These are phyloP conservation scores for Penicillium cataractarum DNA, from an alignment of 495 filamentous ascomycete genomes.

Conservation along the genomic window DNA sequence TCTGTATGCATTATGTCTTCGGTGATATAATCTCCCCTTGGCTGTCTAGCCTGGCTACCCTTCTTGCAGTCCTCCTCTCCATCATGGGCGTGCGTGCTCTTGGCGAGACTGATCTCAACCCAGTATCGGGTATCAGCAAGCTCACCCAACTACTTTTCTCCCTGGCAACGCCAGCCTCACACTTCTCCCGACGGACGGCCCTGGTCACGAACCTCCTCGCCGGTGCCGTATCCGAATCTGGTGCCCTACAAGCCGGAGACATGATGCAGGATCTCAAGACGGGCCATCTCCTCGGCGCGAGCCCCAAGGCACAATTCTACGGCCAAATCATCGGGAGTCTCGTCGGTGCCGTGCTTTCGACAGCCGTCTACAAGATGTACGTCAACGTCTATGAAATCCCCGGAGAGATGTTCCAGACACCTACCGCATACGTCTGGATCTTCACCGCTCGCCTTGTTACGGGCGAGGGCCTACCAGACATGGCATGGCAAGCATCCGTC, in stretches of 20 bases:
- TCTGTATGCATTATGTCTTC: slow-evolving; percentile 79
- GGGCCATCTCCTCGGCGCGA: slow-evolving; percentile 87
- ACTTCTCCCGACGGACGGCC: slow-evolving; percentile 60
- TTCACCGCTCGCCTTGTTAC: slow-evolving; percentile 95
- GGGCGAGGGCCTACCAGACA: slow-evolving; percentile 81
- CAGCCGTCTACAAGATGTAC: slow-evolving; percentile 89
- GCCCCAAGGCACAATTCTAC: slow-evolving; percentile 94
- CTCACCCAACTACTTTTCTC: slow-evolving; percentile 94
- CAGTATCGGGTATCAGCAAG: slow-evolving; percentile 95
- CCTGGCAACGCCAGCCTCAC: slow-evolving; percentile 77
- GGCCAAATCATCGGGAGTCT: slow-evolving; percentile 91
- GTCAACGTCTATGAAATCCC: slow-evolving; percentile 87
- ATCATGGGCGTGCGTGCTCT: slow-evolving; percentile 96
- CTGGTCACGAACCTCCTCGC: slow-evolving; percentile 92
- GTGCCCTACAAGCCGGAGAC: slow-evolving; percentile 93
- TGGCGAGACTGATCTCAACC: slow-evolving; percentile 96
- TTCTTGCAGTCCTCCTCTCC: slow-evolving; percentile 85
- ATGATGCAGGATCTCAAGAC: slow-evolving; percentile 99
- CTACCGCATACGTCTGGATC: slow-evolving; percentile 94
- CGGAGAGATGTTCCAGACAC: slow-evolving; percentile 86
- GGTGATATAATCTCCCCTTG: slow-evolving; percentile 59
- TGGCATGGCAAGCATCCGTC: slow-evolving; percentile 77
- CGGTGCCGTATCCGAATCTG: slow-evolving; percentile 86
- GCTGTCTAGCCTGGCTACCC: slow-evolving; percentile 79
- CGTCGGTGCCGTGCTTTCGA: slow-evolving; percentile 85